phyloP scores from a whole-genome alignment of 2,329 filamentous ascomycete species.

The Thelonectria olida region DNA sequence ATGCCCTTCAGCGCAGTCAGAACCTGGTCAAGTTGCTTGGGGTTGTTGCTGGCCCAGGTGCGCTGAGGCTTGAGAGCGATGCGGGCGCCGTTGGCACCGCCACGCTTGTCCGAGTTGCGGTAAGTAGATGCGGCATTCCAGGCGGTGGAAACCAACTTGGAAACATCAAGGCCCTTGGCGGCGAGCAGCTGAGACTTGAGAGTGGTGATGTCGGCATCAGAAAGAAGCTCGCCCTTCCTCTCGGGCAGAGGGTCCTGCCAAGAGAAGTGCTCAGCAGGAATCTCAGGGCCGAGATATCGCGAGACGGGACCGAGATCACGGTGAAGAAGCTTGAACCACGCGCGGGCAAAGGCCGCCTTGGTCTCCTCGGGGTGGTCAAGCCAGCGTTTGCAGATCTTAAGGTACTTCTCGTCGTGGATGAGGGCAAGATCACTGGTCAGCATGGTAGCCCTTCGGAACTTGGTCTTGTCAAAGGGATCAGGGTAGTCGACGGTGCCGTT shows the following conservation, averaged over 20 bases:
- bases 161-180: conserved; percentile 63
- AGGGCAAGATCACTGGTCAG: conserved; percentile 79
- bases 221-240: conserved; percentile 65
- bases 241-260: conserved; percentile 81
- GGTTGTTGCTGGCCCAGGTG: conserved; percentile 80
- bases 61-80: conserved; percentile 78
- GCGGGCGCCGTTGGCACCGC: conserved; percentile 82
- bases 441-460: conserved; percentile 81
- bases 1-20: conserved; percentile 69
- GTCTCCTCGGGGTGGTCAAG: conserved; percentile 74
- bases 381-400: conserved; percentile 79
- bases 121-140: conserved; percentile 78
- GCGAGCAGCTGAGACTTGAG: conserved; percentile 76
- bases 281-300: conserved; percentile 79
- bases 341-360: conserved; percentile 73
- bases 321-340: conserved; percentile 87
- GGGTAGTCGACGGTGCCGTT: conserved; percentile 73
- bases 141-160: conserved; percentile 71
- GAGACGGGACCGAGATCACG: conserved; percentile 78
- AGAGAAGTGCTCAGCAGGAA: conserved; percentile 72
- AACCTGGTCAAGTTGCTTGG: conserved; percentile 69
- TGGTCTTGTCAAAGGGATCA: conserved; percentile 73
- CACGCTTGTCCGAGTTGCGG: conserved; percentile 82
- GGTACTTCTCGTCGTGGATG: conserved; percentile 75
- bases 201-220: conserved; percentile 68